A percentile compares a stretch with the other conserved stretches of the same genome.
Evolutionary conservation across 441 rosid genomes (phyloP).

Genomic region (Aquilaria agallochum): DNA sequence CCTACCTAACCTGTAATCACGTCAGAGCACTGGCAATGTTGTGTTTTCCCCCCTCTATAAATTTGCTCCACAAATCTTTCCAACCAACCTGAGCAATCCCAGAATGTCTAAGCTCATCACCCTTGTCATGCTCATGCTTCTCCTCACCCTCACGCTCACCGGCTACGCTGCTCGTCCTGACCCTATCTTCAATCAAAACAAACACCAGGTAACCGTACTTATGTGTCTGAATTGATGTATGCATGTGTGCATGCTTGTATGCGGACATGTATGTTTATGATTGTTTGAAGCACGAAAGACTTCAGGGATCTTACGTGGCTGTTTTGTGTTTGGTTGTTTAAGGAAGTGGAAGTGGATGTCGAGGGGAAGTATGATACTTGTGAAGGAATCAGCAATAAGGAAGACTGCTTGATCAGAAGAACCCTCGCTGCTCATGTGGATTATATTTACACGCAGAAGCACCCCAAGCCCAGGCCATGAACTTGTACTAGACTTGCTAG

Average conservation of each 20-base stretch:
- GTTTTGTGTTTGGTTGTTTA: not conserved
- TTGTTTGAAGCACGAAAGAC: too few species aligned
- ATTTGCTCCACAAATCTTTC: too few species aligned
- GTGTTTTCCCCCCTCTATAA: too few species aligned
- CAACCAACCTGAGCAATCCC: too few species aligned
- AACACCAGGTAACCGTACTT: conserved; percentile 5
- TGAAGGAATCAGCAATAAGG: conserved; percentile 20
- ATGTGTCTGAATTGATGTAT: not conserved
- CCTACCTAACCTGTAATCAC: too few species aligned
- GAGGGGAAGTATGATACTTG: conserved; percentile 17
- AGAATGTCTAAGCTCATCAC: conserved; percentile 27
- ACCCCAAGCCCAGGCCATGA: conserved; percentile 12
- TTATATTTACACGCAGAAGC: conserved; percentile 34
- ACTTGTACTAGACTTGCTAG: not conserved
- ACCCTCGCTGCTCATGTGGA: conserved; percentile 29
- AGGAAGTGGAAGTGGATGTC: conserved; percentile 11
- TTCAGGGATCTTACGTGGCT: too few species aligned
- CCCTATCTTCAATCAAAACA: conserved; percentile 5
- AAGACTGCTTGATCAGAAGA: conserved; percentile 26
- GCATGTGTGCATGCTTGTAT: not conserved
- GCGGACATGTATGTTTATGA: not conserved
- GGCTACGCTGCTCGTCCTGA: conserved; percentile 14
- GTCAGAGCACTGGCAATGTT: too few species aligned
- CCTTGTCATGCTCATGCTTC: conserved; percentile 20
- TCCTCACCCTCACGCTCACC: conserved; percentile 17